phyloP scores from a whole-genome alignment of 1,139 yeast genomes.

The Yamadazyma conglobata region DNA sequence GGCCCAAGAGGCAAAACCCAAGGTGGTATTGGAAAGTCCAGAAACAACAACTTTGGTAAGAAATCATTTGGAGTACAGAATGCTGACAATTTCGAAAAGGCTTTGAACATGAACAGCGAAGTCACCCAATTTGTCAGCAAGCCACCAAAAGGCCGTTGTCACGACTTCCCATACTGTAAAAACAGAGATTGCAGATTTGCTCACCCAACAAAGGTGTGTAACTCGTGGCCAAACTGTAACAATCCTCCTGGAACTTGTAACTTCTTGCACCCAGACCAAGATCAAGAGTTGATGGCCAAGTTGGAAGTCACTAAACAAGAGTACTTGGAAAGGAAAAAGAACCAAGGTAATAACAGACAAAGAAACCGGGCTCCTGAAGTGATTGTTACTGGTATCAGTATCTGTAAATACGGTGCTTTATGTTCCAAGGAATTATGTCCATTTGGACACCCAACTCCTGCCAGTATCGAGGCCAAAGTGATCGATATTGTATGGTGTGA shows the following conservation, averaged over 20 bases:
- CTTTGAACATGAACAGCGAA: conserved; percentile 31
- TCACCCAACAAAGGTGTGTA: conserved; percentile 78
- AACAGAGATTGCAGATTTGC: conserved; percentile 66
- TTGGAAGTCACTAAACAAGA: conserved; percentile 57
- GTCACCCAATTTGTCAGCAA: conserved; percentile 29
- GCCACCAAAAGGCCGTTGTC: conserved; percentile 65
- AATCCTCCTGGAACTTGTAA: conserved; percentile 81
- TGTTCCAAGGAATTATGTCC: conserved; percentile 80
- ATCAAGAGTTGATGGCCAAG: conserved; percentile 65
- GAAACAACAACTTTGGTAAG: conserved; percentile 13
- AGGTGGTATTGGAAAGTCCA: conserved; percentile 14
- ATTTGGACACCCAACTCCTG: conserved; percentile 89
- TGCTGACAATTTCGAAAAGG: conserved; percentile 38
- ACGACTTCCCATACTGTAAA: conserved; percentile 73
- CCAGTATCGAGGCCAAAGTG: conserved; percentile 70
- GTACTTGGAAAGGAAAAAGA: conserved; percentile 33
- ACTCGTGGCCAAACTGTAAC: conserved; percentile 75
- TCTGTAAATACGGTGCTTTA: conserved; percentile 72
- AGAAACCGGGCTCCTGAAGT: conserved; percentile 28
- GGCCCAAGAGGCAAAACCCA: conserved; percentile 5
- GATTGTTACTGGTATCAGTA: conserved; percentile 37
- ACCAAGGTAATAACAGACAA: conserved; percentile 6
- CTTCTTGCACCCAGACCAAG: conserved; percentile 81
- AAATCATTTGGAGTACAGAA: conserved; percentile 34
- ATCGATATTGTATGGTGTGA: conserved; percentile 73